Conservation (phyloP, 1,284 basidiomycete genomes). For the Peniophora sp. region DNA sequence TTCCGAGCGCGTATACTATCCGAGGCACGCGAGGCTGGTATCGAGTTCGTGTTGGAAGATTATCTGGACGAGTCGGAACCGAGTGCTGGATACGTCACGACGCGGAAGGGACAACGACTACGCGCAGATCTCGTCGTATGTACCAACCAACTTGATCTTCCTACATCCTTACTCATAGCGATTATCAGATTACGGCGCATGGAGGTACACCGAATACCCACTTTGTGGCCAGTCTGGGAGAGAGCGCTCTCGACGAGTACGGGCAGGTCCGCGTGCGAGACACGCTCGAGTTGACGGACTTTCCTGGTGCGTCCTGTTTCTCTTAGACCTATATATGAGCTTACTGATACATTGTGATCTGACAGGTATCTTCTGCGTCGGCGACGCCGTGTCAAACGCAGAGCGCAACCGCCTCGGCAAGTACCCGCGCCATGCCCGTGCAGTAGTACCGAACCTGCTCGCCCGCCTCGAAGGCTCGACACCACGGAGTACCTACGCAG, state of each 20-base stretch:
- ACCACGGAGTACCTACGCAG: neutral
- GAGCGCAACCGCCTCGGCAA: constrained; percentile 57
- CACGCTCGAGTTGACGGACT: constrained; percentile 41
- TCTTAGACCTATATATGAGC: too few species aligned
- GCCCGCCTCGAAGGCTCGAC: constrained; percentile 21
- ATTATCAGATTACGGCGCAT: constrained; percentile 36
- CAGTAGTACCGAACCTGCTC: constrained; percentile 39
- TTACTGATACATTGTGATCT: too few species aligned
- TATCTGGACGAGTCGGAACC: constrained; percentile 36
- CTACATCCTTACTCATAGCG: neutral
- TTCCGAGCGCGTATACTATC: constrained; percentile 42
- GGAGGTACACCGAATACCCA: constrained; percentile 44
- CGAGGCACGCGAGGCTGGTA: constrained; percentile 32
- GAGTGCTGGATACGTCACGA: constrained; percentile 29
- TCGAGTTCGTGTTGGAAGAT: constrained; percentile 51
- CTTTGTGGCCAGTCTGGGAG: constrained; percentile 36
- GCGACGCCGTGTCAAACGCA: constrained; percentile 50
- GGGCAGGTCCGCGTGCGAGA: constrained; percentile 41
- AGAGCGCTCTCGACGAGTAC: constrained; percentile 28
- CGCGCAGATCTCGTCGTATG: constrained; percentile 53
- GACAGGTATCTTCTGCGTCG: constrained; percentile 41
- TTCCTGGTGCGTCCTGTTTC: constrained; percentile 21
- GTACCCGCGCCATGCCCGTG: constrained; percentile 30
- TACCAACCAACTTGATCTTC: constrained; percentile 5
- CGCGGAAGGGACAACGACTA: constrained; percentile 43